Percentiles rank a stretch among this genome's conserved stretches.
Conservation (phyloP, 768 basidiomycete genomes). For the Podaxis mareebaensis region DNA sequence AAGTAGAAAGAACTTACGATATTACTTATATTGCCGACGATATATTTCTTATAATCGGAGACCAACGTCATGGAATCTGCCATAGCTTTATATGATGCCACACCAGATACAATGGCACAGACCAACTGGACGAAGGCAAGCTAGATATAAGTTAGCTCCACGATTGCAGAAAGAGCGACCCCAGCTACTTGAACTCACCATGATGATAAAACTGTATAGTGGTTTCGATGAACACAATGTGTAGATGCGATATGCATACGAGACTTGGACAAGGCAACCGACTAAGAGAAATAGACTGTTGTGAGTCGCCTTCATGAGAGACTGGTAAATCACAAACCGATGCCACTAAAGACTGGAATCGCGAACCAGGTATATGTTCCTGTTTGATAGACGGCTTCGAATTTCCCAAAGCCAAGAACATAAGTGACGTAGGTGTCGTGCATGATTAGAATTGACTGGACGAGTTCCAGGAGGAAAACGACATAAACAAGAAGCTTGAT, state of each 20-base stretch:
- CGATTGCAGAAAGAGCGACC: not conserved
- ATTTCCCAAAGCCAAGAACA: constrained; percentile 27
- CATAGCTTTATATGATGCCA: constrained; percentile 7
- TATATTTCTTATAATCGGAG: not conserved
- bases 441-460: constrained; percentile 28
- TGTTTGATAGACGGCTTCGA: constrained; percentile 19
- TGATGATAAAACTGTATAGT: not conserved
- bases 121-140: constrained; percentile 12
- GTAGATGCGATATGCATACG: constrained; percentile 7
- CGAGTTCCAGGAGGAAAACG: constrained; percentile 27
- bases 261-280: constrained; percentile 4
- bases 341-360: constrained; percentile 28
- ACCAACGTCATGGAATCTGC: not conserved
- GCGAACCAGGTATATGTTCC: constrained; percentile 27
- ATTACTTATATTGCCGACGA: not conserved
- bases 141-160: constrained; percentile 1
- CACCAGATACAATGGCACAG: not conserved
- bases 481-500: not conserved
- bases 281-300: not conserved
- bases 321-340: constrained; percentile 19
- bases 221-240: not conserved
- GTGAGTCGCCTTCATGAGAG: not conserved
- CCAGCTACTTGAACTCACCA: not conserved
- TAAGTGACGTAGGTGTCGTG: constrained; percentile 28
- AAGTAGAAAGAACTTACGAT: not conserved